These are phyloP conservation scores for Ogataea pilisensis DNA, from an alignment of 805 yeast species.

Conservation along the genomic window DNA sequence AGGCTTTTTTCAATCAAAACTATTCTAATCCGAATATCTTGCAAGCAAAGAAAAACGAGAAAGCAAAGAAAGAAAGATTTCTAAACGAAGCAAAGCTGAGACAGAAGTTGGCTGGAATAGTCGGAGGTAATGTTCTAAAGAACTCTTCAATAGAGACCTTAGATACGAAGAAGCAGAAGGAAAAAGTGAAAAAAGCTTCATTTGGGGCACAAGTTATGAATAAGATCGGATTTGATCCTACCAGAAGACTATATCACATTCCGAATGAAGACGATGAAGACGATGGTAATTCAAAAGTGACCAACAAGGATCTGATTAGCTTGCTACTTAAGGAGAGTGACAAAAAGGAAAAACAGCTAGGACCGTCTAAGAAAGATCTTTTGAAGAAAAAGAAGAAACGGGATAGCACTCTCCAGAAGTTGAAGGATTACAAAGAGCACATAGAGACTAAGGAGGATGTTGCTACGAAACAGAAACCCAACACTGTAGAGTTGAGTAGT, in stretches of 20 bases:
- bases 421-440: constrained; percentile 1
- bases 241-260: constrained; percentile 19
- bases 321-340: constrained; percentile 9
- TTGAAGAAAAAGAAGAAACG: constrained; percentile 13
- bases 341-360: constrained; percentile 14
- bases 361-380: constrained; percentile 16
- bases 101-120: constrained; percentile 28
- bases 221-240: constrained; percentile 30
- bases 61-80: constrained; percentile 35
- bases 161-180: constrained; percentile 16
- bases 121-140: constrained; percentile 22
- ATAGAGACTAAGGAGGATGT: neutral
- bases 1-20: constrained; percentile 48
- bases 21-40: constrained; percentile 46
- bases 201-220: constrained; percentile 20
- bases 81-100: constrained; percentile 31
- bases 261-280: neutral
- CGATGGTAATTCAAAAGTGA: neutral
- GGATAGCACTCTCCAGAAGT: constrained; percentile 5
- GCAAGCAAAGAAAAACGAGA: constrained; percentile 35
- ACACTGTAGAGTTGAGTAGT: constrained; percentile 11
- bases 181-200: constrained; percentile 25
- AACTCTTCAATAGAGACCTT: constrained; percentile 15
- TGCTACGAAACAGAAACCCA: neutral
- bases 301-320: constrained; percentile 6